These are phyloP conservation scores for Cercospora nicotianae DNA, from an alignment of 2,329 filamentous ascomycete species.

Conservation along the genomic window DNA sequence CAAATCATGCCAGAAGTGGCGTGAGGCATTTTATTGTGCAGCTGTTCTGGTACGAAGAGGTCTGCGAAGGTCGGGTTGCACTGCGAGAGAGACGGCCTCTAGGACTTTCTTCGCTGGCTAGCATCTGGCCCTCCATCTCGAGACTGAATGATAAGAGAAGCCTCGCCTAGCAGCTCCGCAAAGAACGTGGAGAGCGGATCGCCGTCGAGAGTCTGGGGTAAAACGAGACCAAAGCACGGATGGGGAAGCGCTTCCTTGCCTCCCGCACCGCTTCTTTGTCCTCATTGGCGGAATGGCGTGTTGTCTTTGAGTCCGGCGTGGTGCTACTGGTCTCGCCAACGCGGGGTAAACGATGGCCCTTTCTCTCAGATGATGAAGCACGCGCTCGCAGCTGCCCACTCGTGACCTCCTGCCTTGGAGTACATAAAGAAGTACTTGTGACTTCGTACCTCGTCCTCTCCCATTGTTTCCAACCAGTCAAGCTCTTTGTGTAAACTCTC, in stretches of 20 bases:
- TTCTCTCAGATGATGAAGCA: not conserved
- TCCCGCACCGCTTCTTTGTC: not conserved
- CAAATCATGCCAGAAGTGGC: constrained; percentile 11
- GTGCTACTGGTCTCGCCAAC: not conserved
- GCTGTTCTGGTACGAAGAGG: not conserved
- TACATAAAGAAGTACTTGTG: not conserved
- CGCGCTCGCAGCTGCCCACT: not conserved
- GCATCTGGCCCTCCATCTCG: not conserved
- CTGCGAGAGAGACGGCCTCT: not conserved
- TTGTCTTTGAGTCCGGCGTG: not conserved
- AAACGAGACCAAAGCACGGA: constrained; percentile 2
- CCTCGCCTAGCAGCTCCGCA: not conserved
- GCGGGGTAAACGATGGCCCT: constrained; percentile 3
- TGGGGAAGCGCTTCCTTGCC: not conserved
- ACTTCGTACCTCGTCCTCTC: not conserved
- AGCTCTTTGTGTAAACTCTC: constrained; percentile 1
- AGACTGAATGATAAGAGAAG: not conserved
- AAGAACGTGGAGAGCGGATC: not conserved
- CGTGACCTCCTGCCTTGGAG: not conserved
- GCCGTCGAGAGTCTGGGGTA: not conserved
- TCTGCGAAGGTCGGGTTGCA: not conserved
- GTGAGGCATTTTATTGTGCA: constrained; percentile 6
- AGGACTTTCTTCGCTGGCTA: not conserved
- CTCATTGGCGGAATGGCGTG: not conserved
- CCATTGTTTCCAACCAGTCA: not conserved